Evolutionary conservation across 148 eudicot species (phyloP).

Genomic region (Diospyros kaki): DNA sequence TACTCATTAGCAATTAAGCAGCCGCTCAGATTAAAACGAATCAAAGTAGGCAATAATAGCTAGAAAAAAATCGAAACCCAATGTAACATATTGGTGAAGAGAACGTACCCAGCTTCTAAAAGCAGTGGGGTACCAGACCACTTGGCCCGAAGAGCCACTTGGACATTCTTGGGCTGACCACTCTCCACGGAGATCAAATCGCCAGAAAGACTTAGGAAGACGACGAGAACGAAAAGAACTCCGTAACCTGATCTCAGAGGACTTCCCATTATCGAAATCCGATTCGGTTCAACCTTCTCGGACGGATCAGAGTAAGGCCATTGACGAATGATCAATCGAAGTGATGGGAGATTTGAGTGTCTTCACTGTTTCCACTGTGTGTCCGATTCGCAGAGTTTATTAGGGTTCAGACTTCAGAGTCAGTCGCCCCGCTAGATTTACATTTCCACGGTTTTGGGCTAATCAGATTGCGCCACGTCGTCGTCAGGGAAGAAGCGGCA

Average conservation of each 20-base stretch:
- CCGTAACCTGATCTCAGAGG: constrained; percentile 45
- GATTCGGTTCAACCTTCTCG: not conserved
- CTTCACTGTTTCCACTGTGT: no score
- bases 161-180: constrained; percentile 76
- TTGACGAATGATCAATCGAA: not conserved
- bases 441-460: no score
- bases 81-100: not conserved
- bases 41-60: not conserved
- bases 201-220: constrained; percentile 34
- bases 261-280: constrained; percentile 35
- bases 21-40: not conserved
- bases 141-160: constrained; percentile 82
- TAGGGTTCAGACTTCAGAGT: no score
- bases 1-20: not conserved
- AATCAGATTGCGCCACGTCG: no score
- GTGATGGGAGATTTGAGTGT: not conserved
- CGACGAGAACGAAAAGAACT: constrained; percentile 24
- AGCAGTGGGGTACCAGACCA: constrained; percentile 89
- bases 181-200: constrained; percentile 44
- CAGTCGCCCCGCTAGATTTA: no score
- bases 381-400: no score
- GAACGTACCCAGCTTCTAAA: constrained; percentile 81
- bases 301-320: constrained; percentile 17
- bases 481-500: no score
- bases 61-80: not conserved